A percentile compares a stretch with the other conserved stretches of the same genome.
Evolutionary conservation across 75 land plant species (phyloP).

Genomic region (Pinus tabuliformis): DNA sequence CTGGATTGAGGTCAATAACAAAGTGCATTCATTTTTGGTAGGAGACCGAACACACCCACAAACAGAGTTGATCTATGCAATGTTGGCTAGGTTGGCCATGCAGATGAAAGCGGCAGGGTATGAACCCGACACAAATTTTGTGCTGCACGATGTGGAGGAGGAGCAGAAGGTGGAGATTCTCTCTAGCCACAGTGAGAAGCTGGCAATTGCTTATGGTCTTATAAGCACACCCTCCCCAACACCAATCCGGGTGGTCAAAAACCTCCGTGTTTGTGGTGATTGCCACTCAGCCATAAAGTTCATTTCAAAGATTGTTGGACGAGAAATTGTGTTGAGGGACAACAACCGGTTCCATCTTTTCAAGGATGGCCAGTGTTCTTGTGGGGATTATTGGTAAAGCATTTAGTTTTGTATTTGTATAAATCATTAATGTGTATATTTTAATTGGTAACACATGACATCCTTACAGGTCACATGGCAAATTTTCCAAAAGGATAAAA

Average conservation of each 20-base stretch:
- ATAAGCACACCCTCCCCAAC: background rate
- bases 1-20: slow-evolving; percentile 11
- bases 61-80: background rate
- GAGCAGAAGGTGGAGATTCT: background rate
- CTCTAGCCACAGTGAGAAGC: background rate
- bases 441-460: too few species aligned
- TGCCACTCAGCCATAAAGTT: background rate
- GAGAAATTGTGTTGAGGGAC: background rate
- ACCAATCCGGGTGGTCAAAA: background rate
- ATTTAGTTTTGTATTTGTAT: too few species aligned
- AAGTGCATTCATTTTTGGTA: slow-evolving; percentile 13
- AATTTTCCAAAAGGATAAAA: too few species aligned
- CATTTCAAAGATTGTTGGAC: background rate
- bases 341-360: slow-evolving; percentile 3
- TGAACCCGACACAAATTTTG: background rate
- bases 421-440: too few species aligned
- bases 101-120: background rate
- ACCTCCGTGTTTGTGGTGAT: background rate
- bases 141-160: background rate
- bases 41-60: slow-evolving; percentile 32
- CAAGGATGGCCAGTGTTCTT: background rate
- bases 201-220: background rate
- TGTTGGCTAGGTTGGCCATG: background rate
- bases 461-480: too few species aligned
- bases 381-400: background rate